phyloP scores from a whole-genome alignment of 805 yeast genomes.

The Saccharomyces jurei region DNA sequence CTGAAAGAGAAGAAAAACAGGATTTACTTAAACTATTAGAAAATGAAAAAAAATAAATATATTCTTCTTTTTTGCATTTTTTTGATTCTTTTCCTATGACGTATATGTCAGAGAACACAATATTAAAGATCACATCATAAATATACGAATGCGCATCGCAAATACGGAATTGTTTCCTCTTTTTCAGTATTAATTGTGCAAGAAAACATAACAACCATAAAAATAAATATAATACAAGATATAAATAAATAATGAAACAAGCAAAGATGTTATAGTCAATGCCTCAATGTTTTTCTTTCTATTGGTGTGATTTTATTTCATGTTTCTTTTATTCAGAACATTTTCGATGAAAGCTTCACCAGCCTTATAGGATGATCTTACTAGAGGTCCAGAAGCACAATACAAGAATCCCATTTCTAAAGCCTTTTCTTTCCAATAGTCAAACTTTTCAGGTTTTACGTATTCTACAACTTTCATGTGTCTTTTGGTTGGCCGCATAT shows the following conservation, averaged over 20 bases:
- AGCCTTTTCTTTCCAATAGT: conserved; percentile 84
- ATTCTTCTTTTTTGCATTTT: neutral
- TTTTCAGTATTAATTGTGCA: neutral
- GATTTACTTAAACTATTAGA: conserved; percentile 49
- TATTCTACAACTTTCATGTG: conserved; percentile 98
- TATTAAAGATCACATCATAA: neutral
- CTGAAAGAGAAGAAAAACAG: conserved; percentile 50
- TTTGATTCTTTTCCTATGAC: no score
- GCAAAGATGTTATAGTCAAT: neutral
- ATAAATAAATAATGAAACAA: neutral
- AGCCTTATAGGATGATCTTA: conserved; percentile 93
- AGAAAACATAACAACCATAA: neutral
- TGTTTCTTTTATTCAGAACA: conserved; percentile 64
- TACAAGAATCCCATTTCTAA: conserved; percentile 85
- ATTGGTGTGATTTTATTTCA: neutral
- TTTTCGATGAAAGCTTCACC: conserved; percentile 97
- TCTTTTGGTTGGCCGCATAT: conserved; percentile 97
- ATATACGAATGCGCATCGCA: neutral
- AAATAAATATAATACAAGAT: neutral
- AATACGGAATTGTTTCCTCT: neutral
- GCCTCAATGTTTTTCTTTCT: neutral
- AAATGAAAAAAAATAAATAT: conserved; percentile 3
- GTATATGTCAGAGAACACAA: no score
- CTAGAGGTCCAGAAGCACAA: conserved; percentile 96
- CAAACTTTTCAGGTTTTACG: conserved; percentile 88